A percentile compares a stretch with the other conserved stretches of the same genome.
Conservation (phyloP, 805 yeast species). For the Candida endomychidarum region DNA sequence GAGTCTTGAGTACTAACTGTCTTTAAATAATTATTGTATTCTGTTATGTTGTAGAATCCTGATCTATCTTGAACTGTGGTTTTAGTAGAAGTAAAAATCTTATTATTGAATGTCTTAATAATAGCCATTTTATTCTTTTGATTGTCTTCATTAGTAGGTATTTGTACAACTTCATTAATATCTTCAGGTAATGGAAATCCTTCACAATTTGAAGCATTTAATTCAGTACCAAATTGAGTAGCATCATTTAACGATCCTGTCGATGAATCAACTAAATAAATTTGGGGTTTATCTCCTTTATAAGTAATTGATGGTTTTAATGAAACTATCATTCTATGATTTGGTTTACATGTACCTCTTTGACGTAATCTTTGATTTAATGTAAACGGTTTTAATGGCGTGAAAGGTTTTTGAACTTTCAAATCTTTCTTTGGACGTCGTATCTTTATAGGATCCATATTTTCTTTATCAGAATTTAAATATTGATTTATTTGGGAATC, state of each 20-base stretch:
- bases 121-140: constrained; percentile 32
- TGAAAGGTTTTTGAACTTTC: constrained; percentile 6
- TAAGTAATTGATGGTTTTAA: constrained; percentile 33
- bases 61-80: constrained; percentile 7
- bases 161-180: constrained; percentile 56
- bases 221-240: constrained; percentile 66
- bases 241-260: constrained; percentile 63
- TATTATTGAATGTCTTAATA: constrained; percentile 33
- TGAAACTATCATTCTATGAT: constrained; percentile 23
- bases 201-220: constrained; percentile 59
- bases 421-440: constrained; percentile 9
- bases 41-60: constrained; percentile 33
- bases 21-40: constrained; percentile 24
- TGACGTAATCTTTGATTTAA: background rate
- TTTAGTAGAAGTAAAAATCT: constrained; percentile 3
- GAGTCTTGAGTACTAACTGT: constrained; percentile 11
- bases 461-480: constrained; percentile 34
- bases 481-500: constrained; percentile 32
- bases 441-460: constrained; percentile 19
- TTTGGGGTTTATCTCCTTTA: constrained; percentile 22
- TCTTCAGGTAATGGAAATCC: constrained; percentile 64
- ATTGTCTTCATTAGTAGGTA: constrained; percentile 48
- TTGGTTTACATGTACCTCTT: constrained; percentile 46
- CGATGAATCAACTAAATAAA: constrained; percentile 59
- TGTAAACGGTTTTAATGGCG: constrained; percentile 5